Evolutionary conservation across 2,329 filamentous ascomycete species (phyloP), one percentile per base, ranked within the genome.

Genomic region (Xylaria sp.): DNA sequence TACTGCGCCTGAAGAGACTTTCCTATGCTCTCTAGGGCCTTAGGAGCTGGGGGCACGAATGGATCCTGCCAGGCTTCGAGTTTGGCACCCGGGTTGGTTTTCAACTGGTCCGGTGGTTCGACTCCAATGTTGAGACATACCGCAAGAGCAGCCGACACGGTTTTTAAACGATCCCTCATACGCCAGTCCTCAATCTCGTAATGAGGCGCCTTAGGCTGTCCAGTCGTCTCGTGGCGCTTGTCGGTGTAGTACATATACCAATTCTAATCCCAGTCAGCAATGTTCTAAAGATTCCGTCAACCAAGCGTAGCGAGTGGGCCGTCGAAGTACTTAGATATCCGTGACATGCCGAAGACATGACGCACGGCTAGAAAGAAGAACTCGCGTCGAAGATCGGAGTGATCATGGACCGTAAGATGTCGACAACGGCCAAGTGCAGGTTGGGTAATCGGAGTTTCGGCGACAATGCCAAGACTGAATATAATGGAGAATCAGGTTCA

Each of bases 211-310:
- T 94, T 93, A 18, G 94, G 93, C 73, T 94, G 93, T 25, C 94
- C 96, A 41, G 93, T 95, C 25, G 93, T 96, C 79, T 98, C 96
- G 81, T 99, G 96, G 61, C 95, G 91, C 81, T 98, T 98, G 81
- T 99, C 96, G 71, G 95, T 97, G 80, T 93, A 99, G 82, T 99
- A 99, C 95, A 98, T 98, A 84, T 97, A 98, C 89, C 97, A 99
- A 73, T 93, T 97, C 92, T 97, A 80, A 36, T 34, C n/a, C 65
- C 66, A 68, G 68, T 72, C 60, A 76, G 72, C 45, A 13, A 23
- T 18, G 46, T 32, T 23, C 20, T 28, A 58, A 34, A n/a, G 18
- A 30, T 59, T 23, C 8, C 23, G n/a, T 23, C 12, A n/a, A 64
- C 15, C 4, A 58, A 53, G 32, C 48, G 18, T n/a, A 32, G 50